Conservation (phyloP, 495 filamentous ascomycete species). For the Hypoxylon fragiforme region DNA sequence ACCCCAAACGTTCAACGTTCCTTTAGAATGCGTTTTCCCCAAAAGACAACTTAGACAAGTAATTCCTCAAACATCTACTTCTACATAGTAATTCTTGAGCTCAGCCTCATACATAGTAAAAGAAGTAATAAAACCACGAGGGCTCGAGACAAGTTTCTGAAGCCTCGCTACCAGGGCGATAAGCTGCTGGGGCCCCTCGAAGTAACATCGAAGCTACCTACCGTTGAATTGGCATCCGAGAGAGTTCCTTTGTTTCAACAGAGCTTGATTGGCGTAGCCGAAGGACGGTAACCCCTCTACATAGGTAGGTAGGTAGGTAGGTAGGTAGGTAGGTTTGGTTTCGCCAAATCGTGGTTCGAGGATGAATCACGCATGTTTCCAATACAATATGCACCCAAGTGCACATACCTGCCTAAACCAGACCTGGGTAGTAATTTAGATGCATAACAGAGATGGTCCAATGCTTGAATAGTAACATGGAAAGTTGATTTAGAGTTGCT, state of each 20-base stretch:
- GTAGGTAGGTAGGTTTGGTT: too few species aligned
- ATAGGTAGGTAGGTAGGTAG: too few species aligned
- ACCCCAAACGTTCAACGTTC: too few species aligned
- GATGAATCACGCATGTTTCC: constrained; percentile 28
- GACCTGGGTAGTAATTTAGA: constrained; percentile 8
- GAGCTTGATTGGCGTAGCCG: constrained; percentile 6
- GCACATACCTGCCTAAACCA: constrained; percentile 26
- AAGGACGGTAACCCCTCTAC: constrained; percentile 4
- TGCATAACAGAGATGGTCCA: too few species aligned
- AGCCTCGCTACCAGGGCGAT: constrained; percentile 17
- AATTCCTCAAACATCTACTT: too few species aligned
- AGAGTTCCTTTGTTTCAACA: constrained; percentile 8
- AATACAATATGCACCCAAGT: constrained; percentile 20
- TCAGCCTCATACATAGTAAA: constrained; percentile 17
- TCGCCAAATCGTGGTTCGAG: constrained; percentile 3
- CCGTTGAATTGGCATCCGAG: constrained; percentile 13
- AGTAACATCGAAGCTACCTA: constrained; percentile 14
- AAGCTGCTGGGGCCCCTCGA: neutral
- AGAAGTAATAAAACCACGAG: constrained; percentile 13
- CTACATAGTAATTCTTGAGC: too few species aligned
- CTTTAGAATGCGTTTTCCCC: too few species aligned
- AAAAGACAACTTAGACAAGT: too few species aligned
- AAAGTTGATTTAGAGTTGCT: constrained; percentile 33
- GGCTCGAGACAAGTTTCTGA: constrained; percentile 18
- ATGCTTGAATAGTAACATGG: constrained; percentile 30